Evolutionary conservation across 2,329 filamentous ascomycete genomes (phyloP).

Genomic region (Fusarium sublunatum): DNA sequence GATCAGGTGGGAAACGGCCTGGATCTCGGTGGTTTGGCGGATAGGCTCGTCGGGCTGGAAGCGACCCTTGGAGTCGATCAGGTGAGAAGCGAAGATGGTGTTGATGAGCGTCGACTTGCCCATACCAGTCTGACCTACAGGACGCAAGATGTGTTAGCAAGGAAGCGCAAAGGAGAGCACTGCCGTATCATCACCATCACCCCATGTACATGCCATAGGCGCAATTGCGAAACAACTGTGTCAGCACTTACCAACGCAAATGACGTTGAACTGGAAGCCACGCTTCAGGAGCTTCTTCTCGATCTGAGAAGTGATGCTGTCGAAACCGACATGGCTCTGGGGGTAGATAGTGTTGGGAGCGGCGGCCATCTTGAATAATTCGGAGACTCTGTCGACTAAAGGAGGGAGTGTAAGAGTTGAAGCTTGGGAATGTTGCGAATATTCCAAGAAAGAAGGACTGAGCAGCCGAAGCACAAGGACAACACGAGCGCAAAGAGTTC

Average conservation of each 20-base stretch:
- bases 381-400: conserved; percentile 45
- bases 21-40: conserved; percentile 96
- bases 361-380: conserved; percentile 61
- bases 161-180: conserved; percentile 12
- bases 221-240: conserved; percentile 18
- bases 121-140: conserved; percentile 91
- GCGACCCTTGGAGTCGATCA: conserved; percentile 98
- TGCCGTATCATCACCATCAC: conserved; percentile 27
- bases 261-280: conserved; percentile 99
- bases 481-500: conserved; percentile 39
- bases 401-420: conserved; percentile 48
- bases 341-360: conserved; percentile 83
- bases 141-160: conserved; percentile 32
- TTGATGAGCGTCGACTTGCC: conserved; percentile 99
- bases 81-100: conserved; percentile 99
- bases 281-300: conserved; percentile 99
- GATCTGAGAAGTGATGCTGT: conserved; percentile 99
- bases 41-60: conserved; percentile 92
- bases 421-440: conserved; percentile 42
- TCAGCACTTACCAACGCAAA: conserved; percentile 88
- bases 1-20: conserved; percentile 97
- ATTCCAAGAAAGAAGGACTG: conserved; percentile 47
- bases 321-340: conserved; percentile 99
- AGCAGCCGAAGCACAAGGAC: conserved; percentile 30
- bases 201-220: conserved; percentile 21